A percentile compares a stretch with the other conserved stretches of the same genome.
Evolutionary conservation across 1,139 yeast species (phyloP).

Genomic region (Meyerozyma smithsonii): DNA sequence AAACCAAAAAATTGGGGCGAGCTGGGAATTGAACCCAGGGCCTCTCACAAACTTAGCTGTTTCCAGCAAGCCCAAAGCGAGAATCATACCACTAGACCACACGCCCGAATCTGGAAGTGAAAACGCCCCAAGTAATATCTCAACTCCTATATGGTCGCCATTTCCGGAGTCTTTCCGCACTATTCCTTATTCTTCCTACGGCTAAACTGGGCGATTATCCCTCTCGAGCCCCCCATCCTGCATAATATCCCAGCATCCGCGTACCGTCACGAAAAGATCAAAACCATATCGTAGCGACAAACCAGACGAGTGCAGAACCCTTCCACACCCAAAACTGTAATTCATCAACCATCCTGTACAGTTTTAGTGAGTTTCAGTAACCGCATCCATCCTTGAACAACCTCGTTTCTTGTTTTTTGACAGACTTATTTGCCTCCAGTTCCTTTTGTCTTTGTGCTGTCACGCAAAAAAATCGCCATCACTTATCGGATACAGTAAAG

Average conservation of each 20-base stretch:
- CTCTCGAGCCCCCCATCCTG: neutral
- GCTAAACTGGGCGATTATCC: neutral
- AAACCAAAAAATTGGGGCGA: conserved; percentile 1
- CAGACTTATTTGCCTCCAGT: neutral
- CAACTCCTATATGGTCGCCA: too few relatives aligned
- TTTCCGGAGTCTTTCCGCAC: too few relatives aligned
- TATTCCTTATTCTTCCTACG: neutral
- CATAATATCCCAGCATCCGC: neutral
- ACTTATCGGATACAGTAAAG: neutral
- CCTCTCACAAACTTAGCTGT: neutral
- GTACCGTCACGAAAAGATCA: conserved; percentile 1
- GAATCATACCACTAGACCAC: conserved; percentile 4
- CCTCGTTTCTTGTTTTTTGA: neutral
- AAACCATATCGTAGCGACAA: conserved; percentile 1
- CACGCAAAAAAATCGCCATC: neutral
- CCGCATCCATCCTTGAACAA: neutral
- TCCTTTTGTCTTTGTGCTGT: neutral
- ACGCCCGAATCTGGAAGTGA: conserved; percentile 1
- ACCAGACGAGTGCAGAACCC: neutral
- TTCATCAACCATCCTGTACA: neutral
- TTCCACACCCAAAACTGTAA: neutral
- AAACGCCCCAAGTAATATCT: neutral
- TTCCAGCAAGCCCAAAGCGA: conserved; percentile 2
- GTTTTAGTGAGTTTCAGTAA: neutral
- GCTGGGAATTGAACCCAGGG: conserved; percentile 4